Base-by-base conservation (phyloP, 179 eudicot species). In the Corrigiola litoralis region DNA sequence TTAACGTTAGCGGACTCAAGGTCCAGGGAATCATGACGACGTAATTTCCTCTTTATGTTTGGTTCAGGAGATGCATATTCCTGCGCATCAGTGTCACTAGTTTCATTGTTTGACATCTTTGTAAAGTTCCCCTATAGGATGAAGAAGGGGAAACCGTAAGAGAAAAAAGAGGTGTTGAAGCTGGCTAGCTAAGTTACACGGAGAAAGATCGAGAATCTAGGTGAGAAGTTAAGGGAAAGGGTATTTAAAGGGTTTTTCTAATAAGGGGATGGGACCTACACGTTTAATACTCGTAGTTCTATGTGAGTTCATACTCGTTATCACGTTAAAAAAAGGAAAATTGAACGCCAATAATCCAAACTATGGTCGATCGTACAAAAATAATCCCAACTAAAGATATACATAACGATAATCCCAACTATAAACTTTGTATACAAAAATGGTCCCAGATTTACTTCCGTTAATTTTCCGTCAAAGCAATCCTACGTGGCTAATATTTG, bases 21-120 rank as follows among this genome's bases (percentile, higher is more conserved):
- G 24, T 76, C 80, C 21, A 76, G 73, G n/a, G 80, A 76, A 46
- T 76, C 80, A 11, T 61, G 42, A 34, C 80, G 72, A 36, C 61
- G 66, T 57, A 76, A 21, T 63, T 51, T 70, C 14, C 40, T 57
- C 67, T 58, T 68, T 14, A 55, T 70, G n/a, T 57, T 63, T 1
- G 57, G 7, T 12, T 48, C 61, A 16, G 41, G 17, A 1, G 5
- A 12, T 33, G 1, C 21, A 6, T 51, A 11, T 16, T 62, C 56
- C 33, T 67, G 63, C 1, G 48, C 37, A 29, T 38, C 18, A 10
- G n/a, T 32, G 4, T 17, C 36, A 20, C 1, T 21, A n/a, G 44
- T 61, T 47, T 6, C 60, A 0, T 59, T 62, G 11, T 49, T 62
- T 24, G 65, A 33, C 69, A 71, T 69, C 11, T 69, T 69, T n/a